A percentile compares a stretch with the other conserved stretches of the same genome.
These are phyloP conservation scores for Sungouiella blattae DNA, from an alignment of 805 yeast species.

Conservation along the genomic window DNA sequence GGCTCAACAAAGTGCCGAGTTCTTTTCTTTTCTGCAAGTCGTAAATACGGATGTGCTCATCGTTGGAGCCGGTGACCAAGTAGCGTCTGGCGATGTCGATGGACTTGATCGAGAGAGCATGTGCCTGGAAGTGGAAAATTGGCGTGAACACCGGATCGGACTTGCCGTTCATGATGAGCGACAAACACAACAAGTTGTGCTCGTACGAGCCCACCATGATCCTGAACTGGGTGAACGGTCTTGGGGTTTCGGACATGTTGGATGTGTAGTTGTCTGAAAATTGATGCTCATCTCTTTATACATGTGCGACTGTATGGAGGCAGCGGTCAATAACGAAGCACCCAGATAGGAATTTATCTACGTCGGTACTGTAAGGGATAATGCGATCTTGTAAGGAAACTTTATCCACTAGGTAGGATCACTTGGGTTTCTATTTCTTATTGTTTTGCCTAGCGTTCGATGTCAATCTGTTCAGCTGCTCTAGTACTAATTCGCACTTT, in stretches of 20 bases:
- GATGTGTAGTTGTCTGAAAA: no score
- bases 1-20: conserved; percentile 84
- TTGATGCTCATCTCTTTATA: no score
- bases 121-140: conserved; percentile 94
- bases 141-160: conserved; percentile 73
- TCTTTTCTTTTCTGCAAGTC: conserved; percentile 93
- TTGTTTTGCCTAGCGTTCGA: no score
- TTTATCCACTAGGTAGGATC: no score
- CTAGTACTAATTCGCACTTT: no score
- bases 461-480: no score
- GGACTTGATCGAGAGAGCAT: conserved; percentile 80
- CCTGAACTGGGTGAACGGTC: conserved; percentile 49
- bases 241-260: conserved; percentile 9
- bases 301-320: no score
- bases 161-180: conserved; percentile 54
- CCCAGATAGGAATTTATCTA: no score
- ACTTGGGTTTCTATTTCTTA: no score
- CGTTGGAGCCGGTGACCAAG: conserved; percentile 90
- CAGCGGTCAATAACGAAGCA: no score
- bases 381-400: no score
- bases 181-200: conserved; percentile 82
- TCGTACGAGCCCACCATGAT: conserved; percentile 94
- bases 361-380: no score
- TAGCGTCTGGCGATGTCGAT: conserved; percentile 81
- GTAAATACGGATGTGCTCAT: conserved; percentile 90